These are phyloP conservation scores for Clonostachys sp. DNA, from an alignment of 2,329 filamentous ascomycete genomes.

Conservation along the genomic window DNA sequence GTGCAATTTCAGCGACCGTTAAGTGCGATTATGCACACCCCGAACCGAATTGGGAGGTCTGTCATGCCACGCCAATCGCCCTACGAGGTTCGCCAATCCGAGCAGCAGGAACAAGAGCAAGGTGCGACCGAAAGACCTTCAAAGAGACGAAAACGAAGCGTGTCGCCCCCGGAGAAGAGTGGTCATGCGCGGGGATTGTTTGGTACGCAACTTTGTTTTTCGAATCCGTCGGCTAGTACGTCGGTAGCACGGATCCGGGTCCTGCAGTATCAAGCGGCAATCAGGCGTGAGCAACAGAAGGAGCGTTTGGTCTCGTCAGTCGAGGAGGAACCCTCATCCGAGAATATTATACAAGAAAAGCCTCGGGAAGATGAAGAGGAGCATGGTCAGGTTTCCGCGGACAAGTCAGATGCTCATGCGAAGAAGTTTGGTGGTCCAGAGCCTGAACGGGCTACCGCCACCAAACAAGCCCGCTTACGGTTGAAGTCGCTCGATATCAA, in stretches of 20 bases:
- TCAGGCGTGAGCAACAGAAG: too few species aligned
- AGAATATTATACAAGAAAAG: too few species aligned
- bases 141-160: conserved; percentile 18
- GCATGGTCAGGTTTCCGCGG: too few species aligned
- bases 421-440: too few species aligned
- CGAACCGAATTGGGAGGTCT: conserved; percentile 22
- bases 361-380: too few species aligned
- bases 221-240: conserved; percentile 10
- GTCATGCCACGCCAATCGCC: conserved; percentile 23
- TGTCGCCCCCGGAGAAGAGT: conserved; percentile 23
- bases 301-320: too few species aligned
- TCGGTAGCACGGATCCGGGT: conserved; percentile 10
- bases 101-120: conserved; percentile 4
- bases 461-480: too few species aligned
- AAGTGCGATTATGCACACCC: conserved; percentile 26
- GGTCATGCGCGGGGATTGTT: conserved; percentile 26
- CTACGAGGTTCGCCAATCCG: conserved; percentile 18
- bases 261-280: conserved; percentile 11
- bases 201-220: conserved; percentile 23
- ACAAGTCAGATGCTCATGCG: too few species aligned
- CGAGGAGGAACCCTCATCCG: too few species aligned
- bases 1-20: conserved; percentile 32
- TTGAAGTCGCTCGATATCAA: too few species aligned
- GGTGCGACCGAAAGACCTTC: conserved; percentile 7
- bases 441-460: too few species aligned